Percentiles rank a stretch among this genome's conserved stretches.
Conservation (phyloP, 192 early-diverging fungal species). For the Coemansia sp. region DNA sequence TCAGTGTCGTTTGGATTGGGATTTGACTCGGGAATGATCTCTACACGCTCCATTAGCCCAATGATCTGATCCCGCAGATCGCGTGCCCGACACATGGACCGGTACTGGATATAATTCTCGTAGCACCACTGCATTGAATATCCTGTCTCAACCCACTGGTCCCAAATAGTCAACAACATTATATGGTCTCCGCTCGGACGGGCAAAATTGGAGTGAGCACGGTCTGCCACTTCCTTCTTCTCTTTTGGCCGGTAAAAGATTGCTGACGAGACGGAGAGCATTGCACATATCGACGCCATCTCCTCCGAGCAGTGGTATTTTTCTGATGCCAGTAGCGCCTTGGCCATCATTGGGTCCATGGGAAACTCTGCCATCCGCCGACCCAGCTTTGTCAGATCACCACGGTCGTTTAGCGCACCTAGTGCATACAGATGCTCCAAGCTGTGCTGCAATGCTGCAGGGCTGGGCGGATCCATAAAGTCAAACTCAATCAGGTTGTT, state of each 20-base stretch:
- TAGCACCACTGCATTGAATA: constrained; percentile 95
- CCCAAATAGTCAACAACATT: constrained; percentile 88
- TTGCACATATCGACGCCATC: constrained; percentile 85
- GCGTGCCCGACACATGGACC: constrained; percentile 85
- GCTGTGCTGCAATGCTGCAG: constrained; percentile 88
- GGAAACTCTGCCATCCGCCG: constrained; percentile 99
- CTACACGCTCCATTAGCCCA: constrained; percentile 87
- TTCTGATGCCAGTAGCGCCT: constrained; percentile 87
- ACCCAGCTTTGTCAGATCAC: constrained; percentile 93
- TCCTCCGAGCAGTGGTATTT: constrained; percentile 95
- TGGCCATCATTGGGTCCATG: constrained; percentile 92
- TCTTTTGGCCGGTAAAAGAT: constrained; percentile 87
- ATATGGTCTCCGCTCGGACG: constrained; percentile 95
- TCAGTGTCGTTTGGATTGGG: constrained; percentile 81
- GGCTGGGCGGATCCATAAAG: constrained; percentile 97
- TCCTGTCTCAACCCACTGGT: constrained; percentile 83
- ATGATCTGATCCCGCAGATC: constrained; percentile 95
- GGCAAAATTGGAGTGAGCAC: constrained; percentile 86
- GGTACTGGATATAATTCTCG: constrained; percentile 95
- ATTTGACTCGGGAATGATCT: constrained; percentile 80
- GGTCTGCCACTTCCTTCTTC: constrained; percentile 90
- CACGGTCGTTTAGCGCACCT: constrained; percentile 88
- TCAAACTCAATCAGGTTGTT: constrained; percentile 97
- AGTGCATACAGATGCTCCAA: constrained; percentile 90
- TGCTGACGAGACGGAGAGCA: constrained; percentile 84